Evolutionary conservation across 1,284 basidiomycete species (phyloP).

Genomic region (Papiliotrema laurentii): DNA sequence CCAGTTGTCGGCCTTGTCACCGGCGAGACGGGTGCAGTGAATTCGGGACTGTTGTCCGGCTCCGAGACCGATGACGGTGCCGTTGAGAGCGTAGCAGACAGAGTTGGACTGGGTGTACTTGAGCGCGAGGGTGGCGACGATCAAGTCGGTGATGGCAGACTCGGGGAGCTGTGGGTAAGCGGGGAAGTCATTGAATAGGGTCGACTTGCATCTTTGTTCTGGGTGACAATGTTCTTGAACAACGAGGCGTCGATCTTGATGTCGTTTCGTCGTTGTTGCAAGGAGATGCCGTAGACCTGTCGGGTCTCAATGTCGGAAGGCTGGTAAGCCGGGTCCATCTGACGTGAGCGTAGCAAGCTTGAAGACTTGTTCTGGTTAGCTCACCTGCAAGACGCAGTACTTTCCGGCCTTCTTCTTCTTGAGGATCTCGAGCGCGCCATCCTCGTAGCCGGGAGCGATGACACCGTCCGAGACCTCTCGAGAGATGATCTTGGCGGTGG

Average conservation of each 20-base stretch:
- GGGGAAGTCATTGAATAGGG: not conserved
- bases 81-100: constrained; percentile 91
- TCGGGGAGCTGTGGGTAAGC: constrained; percentile 58
- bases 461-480: constrained; percentile 98
- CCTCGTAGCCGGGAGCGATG: constrained; percentile 88
- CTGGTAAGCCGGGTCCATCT: constrained; percentile 80
- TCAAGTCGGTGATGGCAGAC: constrained; percentile 74
- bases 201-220: constrained; percentile 69
- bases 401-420: constrained; percentile 98
- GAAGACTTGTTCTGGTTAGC: constrained; percentile 7
- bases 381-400: constrained; percentile 91
- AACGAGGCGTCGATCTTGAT: constrained; percentile 76
- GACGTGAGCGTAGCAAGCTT: constrained; percentile 5
- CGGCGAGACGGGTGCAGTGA: constrained; percentile 97
- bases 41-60: constrained; percentile 98
- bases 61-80: constrained; percentile 90
- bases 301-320: constrained; percentile 81
- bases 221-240: constrained; percentile 83
- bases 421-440: constrained; percentile 84
- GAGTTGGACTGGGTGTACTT: constrained; percentile 99
- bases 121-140: constrained; percentile 90
- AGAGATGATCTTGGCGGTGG: constrained; percentile 93
- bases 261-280: constrained; percentile 91
- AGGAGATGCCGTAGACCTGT: constrained; percentile 87
- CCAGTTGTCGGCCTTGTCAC: constrained; percentile 98